These are phyloP conservation scores for Pneumocystis murina DNA, from an alignment of 1,139 yeast genomes.

Conservation along the genomic window DNA sequence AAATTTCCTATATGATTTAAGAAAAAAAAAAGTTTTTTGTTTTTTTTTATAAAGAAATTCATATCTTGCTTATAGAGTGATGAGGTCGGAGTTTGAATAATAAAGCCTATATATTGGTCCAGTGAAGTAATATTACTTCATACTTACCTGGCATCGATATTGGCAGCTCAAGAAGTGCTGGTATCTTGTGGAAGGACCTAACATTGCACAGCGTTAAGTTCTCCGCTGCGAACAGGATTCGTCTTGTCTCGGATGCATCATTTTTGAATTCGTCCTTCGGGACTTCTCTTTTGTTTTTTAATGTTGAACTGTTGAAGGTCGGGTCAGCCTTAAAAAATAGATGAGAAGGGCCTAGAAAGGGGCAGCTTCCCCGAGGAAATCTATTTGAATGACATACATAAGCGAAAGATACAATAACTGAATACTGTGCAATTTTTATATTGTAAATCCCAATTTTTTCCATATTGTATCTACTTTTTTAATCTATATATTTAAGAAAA, in stretches of 20 bases:
- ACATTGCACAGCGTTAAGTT: neutral
- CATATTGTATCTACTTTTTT: neutral
- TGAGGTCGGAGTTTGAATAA: neutral
- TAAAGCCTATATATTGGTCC: neutral
- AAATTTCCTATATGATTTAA: no score
- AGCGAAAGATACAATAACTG: no score
- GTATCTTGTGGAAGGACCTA: neutral
- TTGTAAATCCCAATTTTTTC: neutral
- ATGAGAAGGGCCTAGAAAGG: neutral
- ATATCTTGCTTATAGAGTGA: no score
- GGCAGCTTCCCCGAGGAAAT: neutral
- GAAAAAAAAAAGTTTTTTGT: no score
- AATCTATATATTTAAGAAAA: neutral
- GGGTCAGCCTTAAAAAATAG: neutral
- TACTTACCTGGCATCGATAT: conserved; percentile 1
- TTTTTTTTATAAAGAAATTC: no score
- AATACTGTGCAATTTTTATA: no score
- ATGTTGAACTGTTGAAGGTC: neutral
- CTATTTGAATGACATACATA: no score
- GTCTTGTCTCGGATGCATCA: conserved; percentile 1
- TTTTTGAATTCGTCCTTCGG: conserved; percentile 1
- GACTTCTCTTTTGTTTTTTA: neutral
- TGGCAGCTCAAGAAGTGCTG: neutral
- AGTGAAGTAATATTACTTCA: neutral
- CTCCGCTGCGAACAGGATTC: conserved; percentile 1